Evolutionary conservation across 495 filamentous ascomycete genomes (phyloP).

Genomic region (Neurospora sp.): DNA sequence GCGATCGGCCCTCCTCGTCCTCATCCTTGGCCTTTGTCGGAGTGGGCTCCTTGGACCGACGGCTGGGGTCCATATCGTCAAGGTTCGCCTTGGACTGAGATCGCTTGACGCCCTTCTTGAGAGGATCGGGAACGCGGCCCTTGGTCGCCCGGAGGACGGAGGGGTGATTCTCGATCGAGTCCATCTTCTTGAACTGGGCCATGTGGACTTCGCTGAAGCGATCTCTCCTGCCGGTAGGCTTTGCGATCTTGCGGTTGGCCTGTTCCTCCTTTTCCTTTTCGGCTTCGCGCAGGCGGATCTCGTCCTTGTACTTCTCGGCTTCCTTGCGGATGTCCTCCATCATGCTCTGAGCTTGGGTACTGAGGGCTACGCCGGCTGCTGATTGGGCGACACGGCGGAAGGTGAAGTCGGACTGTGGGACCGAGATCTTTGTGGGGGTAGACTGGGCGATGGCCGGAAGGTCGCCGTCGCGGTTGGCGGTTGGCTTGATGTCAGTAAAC

Average conservation of each 20-base stretch:
- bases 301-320: slow-evolving; percentile 54
- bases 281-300: slow-evolving; percentile 43
- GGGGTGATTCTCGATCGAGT: slow-evolving; percentile 78
- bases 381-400: slow-evolving; percentile 55
- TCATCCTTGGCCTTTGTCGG: slow-evolving; percentile 22
- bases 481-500: slow-evolving; percentile 49
- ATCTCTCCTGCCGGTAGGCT: slow-evolving; percentile 62
- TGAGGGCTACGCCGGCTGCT: slow-evolving; percentile 47
- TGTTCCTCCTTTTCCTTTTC: slow-evolving; percentile 29
- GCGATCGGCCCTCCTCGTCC: slow-evolving; percentile 22
- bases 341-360: slow-evolving; percentile 61
- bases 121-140: slow-evolving; percentile 42
- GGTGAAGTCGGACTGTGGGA: slow-evolving; percentile 56
- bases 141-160: slow-evolving; percentile 52
- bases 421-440: slow-evolving; percentile 39
- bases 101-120: slow-evolving; percentile 51
- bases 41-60: slow-evolving; percentile 23
- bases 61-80: slow-evolving; percentile 37
- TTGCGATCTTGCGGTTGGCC: slow-evolving; percentile 58
- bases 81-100: slow-evolving; percentile 51
- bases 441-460: slow-evolving; percentile 20
- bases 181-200: slow-evolving; percentile 91
- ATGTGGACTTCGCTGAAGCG: slow-evolving; percentile 77
- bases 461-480: slow-evolving; percentile 22
- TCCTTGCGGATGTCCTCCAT: slow-evolving; percentile 69